Conservation (phyloP, 1,284 basidiomycete species). For the Thecaphora frezii region DNA sequence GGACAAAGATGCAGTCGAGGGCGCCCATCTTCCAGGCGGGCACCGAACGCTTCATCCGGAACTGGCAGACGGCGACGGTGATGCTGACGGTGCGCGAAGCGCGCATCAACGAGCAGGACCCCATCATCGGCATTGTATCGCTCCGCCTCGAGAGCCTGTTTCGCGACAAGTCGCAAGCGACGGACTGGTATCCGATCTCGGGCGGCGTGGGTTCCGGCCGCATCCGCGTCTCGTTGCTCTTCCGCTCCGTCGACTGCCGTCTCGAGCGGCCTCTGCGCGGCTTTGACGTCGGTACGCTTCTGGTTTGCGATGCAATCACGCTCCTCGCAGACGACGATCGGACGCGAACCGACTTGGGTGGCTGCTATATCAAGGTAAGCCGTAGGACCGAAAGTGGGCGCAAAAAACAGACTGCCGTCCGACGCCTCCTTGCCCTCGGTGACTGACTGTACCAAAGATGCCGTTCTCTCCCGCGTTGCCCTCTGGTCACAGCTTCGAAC, state of each 20-base stretch:
- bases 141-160: slow-evolving; percentile 18
- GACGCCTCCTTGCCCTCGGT: no score
- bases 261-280: slow-evolving; percentile 3
- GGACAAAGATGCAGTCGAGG: slow-evolving; percentile 58
- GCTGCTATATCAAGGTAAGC: background rate
- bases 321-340: background rate
- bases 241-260: slow-evolving; percentile 11
- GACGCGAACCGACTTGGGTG: background rate
- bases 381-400: no score
- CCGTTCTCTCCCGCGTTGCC: no score
- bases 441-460: no score
- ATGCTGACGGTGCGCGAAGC: slow-evolving; percentile 60
- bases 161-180: slow-evolving; percentile 9
- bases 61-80: slow-evolving; percentile 60
- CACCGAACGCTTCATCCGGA: slow-evolving; percentile 61
- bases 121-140: slow-evolving; percentile 19
- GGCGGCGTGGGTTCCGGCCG: slow-evolving; percentile 16
- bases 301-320: background rate
- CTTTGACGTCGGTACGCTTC: slow-evolving; percentile 13
- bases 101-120: slow-evolving; percentile 13
- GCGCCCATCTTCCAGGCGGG: slow-evolving; percentile 62
- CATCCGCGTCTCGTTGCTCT: slow-evolving; percentile 18
- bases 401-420: no score
- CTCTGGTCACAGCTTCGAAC: background rate
- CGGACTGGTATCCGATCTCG: slow-evolving; percentile 16